Base-by-base conservation (phyloP, 2,329 filamentous ascomycete genomes). In the Volutella citrinella region DNA sequence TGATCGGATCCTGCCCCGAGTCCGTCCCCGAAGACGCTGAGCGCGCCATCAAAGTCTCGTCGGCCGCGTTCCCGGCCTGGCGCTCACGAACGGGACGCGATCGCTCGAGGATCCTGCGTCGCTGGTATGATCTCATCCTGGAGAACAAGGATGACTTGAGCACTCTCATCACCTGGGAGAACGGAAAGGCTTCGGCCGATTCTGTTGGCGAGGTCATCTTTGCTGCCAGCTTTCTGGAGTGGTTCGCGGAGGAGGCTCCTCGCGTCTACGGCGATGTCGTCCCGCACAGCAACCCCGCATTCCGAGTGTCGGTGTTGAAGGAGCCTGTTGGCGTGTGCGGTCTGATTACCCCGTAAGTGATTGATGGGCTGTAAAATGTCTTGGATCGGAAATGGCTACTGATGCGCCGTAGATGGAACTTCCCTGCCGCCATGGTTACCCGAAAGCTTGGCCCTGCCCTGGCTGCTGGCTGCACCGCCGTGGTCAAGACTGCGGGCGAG, bases 381-480 rank as follows among this genome's bases (percentile, higher is more conserved):
- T n/a, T n/a, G n/a, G n/a, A n/a, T n/a, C n/a, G n/a, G n/a, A n/a
- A n/a, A n/a, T n/a, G n/a, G n/a, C n/a, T n/a, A n/a, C n/a, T n/a
- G n/a, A n/a, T 68, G 83, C 17, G 79, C 78, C 30, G 77, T 83
- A 20, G 76, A 55, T 74, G 78, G 78, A 84, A 84, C 58, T 84
- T 83, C 48, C 73, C 73, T 10, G 63, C 66, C 12, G 72, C 70
- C 19, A 77, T 76, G 72, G 64, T 74, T 22, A 65, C 66, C 4
- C 52, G 65, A 17, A 69, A 69, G 35, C 51, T 63, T 12, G 64
- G 57, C 4, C 58, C 76, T 2, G 76, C 75, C 4, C 64, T 87
- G 14, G 82, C 82, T 12, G 82, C 82, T n/a, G 83, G 82, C 16
- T 86, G 82, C 59, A 85, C 82, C 1, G 84, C 87, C 72, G 70